A percentile compares a stretch with the other conserved stretches of the same genome.
Conservation (phyloP, 129 eudicot genomes). For the Glebionis coronaria region DNA sequence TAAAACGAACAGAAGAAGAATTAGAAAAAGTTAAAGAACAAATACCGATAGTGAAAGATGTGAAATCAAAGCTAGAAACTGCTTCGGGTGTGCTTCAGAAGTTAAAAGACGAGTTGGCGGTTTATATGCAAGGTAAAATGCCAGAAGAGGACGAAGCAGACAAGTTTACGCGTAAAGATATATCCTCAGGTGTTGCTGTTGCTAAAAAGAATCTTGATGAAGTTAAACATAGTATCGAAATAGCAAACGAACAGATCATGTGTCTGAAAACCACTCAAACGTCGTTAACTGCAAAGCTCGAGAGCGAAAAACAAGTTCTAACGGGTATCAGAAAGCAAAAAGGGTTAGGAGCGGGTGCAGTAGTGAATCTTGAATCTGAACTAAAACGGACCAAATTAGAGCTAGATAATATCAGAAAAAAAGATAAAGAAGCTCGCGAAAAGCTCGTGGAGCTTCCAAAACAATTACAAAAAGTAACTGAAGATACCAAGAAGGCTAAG, state of each 20-base stretch:
- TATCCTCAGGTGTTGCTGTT: constrained; percentile 37
- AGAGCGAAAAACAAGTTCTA: constrained; percentile 60
- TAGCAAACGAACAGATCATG: constrained; percentile 56
- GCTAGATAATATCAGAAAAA: constrained; percentile 42
- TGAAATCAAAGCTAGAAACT: constrained; percentile 54
- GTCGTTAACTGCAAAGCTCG: constrained; percentile 56
- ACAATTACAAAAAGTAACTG: constrained; percentile 60
- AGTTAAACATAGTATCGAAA: constrained; percentile 53
- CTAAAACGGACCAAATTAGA: constrained; percentile 49
- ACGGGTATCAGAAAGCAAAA: constrained; percentile 58
- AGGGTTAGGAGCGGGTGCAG: constrained; percentile 71
- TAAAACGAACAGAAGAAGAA: constrained; percentile 67
- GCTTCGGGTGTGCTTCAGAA: constrained; percentile 56
- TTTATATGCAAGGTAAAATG: constrained; percentile 73
- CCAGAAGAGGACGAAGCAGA: constrained; percentile 29
- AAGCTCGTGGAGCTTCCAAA: constrained; percentile 69
- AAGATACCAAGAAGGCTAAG: constrained; percentile 62
- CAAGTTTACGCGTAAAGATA: constrained; percentile 43
- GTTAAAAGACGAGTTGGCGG: constrained; percentile 66
- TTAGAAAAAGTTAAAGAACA: constrained; percentile 49
- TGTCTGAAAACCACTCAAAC: constrained; percentile 58
- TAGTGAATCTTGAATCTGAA: constrained; percentile 75
- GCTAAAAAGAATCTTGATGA: constrained; percentile 76
- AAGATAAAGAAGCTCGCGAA: constrained; percentile 70
- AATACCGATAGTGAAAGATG: constrained; percentile 47